Base-by-base conservation (phyloP, 83 land plant genomes). In the Diphasiastrum complanatum region DNA sequence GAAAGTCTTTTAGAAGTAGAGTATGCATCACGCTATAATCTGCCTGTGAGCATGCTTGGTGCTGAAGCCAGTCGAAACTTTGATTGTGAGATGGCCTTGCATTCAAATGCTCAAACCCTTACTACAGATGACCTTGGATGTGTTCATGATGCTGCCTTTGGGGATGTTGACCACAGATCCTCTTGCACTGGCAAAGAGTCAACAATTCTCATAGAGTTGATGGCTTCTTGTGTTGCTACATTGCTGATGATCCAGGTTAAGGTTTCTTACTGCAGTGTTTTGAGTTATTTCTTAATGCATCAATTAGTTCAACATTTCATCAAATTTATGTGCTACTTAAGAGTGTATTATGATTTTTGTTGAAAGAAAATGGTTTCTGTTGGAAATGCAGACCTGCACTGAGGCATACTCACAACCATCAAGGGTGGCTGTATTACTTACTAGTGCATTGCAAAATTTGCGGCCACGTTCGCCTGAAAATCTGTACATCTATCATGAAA, bases 201-300 rank as follows among this genome's bases (percentile, higher is more conserved):
- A 20, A 59, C 73, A 16, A 64, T 80, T 26, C 95, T 80, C 31
- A 55, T 76, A 35, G 97, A 92, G 25, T 78, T 92, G 38, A 85
- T 88, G 47, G 66, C 95, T n/a, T 71, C 89, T 2, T 85, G 95
- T 76, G 91, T 92, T 41, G 81, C 95, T 0, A 81, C 95, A 18
- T 61, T 92, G 69, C 73, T 92, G 43, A 85, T 85, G 87, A 78
- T 92, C 56, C 86, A 92, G 97, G 97, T 91, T 14, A 66, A 50
- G 20, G 11, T 4, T 68, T 24, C 2, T 5, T 14, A 19, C 19
- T 43, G 19, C 12, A 8, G 19, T 43, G 19, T 6, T 18, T 12
- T 19, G 10, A 19, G 12, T 43, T 8, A 20, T 11, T 26, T 22
- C 12, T 16, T n/a, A 31, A 2, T 60, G 59, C n/a, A n/a, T n/a